Evolutionary conservation across 768 basidiomycete species (phyloP), one percentile per base, ranked within the genome.

Genomic region (Boletales sp.): DNA sequence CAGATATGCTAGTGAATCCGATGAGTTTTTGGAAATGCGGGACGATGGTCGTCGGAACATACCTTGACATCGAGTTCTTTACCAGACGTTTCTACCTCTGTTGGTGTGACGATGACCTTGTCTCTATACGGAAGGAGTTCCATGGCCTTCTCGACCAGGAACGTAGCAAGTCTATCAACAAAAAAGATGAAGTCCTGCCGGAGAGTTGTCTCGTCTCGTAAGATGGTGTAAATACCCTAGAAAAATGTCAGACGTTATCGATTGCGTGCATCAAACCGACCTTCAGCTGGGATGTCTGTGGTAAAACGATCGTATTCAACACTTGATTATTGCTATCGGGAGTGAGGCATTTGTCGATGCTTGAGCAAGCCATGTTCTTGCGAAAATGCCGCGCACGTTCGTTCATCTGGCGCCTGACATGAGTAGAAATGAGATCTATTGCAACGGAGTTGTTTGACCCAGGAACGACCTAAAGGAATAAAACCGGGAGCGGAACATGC

Each of bases 161-260:
- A 68, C 0, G 90, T 93, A 0, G 94, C 82, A 2, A 98, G 72
- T 15, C 95, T 79, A 64, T 97, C 93, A 0, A 82, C 82, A 62
- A 92, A 93, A 74, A 97, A 95, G 35, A 97, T 84, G 61, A 97
- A 98, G 62, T 97, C 93, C 58, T 89, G 88, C 15, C 84, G 75
- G 12, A 71, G 71, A 0, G 89, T 86, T n/a, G 70, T 76, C 48
- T 71, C 73, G 58, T 92, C 85, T 8, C 95, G 80, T 18, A 99
- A 62, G 21, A 89, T 84, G 0, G 95, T 97, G 64, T 86, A 87
- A 7, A 97, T 94, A 0, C 93, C 94, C 91, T 95, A 43, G 24
- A 41, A 27, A 53, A 40, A 31, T 5, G 14, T 41, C 14, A 32
- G 51, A 5, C 35, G n/a, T 10, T 10, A 12, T 36, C 9, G 31